A percentile compares a stretch with the other conserved stretches of the same genome.
Conservation (phyloP, 441 rosid species). For the Breynia disticha region DNA sequence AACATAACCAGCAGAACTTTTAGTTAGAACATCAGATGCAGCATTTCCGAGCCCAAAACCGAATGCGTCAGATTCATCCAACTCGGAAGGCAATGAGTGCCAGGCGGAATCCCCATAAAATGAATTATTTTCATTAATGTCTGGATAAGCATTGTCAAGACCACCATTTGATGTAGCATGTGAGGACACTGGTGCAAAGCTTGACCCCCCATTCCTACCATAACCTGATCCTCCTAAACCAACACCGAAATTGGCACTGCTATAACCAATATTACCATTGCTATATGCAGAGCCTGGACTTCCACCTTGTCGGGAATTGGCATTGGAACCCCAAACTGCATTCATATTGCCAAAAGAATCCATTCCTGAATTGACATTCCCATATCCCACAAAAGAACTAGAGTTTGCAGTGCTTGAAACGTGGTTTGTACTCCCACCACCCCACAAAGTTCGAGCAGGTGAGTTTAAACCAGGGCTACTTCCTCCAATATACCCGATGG, state of each 20-base stretch:
- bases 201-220: slow-evolving; percentile 49
- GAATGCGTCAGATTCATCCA: slow-evolving; percentile 54
- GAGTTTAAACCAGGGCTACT: slow-evolving; percentile 64
- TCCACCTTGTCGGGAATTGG: slow-evolving; percentile 43
- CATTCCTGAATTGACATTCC: slow-evolving; percentile 46
- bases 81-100: slow-evolving; percentile 46
- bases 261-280: slow-evolving; percentile 44
- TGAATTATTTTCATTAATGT: slow-evolving; percentile 47
- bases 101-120: slow-evolving; percentile 58
- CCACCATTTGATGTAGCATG: slow-evolving; percentile 45
- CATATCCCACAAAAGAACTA: slow-evolving; percentile 38
- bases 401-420: slow-evolving; percentile 40
- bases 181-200: slow-evolving; percentile 45
- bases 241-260: slow-evolving; percentile 44
- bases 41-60: slow-evolving; percentile 65
- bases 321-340: slow-evolving; percentile 53
- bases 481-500: slow-evolving; percentile 57
- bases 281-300: slow-evolving; percentile 37
- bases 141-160: slow-evolving; percentile 46
- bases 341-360: slow-evolving; percentile 41
- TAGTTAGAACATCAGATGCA: slow-evolving; percentile 59
- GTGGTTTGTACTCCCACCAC: slow-evolving; percentile 48
- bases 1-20: slow-evolving; percentile 68
- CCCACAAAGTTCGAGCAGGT: slow-evolving; percentile 63
- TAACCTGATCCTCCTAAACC: slow-evolving; percentile 57